Conservation (phyloP, 495 filamentous ascomycete genomes). For the Xylaria cubensis region DNA sequence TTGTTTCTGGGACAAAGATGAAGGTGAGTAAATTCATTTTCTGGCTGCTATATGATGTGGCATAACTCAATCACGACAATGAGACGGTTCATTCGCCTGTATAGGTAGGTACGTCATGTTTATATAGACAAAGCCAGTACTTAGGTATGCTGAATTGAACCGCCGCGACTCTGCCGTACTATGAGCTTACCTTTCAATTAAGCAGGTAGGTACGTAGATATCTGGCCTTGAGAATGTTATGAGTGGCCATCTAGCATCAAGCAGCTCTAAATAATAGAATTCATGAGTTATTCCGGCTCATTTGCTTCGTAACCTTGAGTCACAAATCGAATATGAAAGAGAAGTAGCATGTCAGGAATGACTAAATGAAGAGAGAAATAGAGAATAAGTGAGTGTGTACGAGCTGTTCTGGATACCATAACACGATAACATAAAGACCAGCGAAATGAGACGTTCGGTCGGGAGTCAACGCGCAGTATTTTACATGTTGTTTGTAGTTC, state of each 20-base stretch:
- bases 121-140: neutral
- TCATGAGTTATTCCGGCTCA: neutral
- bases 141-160: neutral
- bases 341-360: neutral
- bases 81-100: neutral
- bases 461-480: constrained; percentile 26
- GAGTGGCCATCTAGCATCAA: neutral
- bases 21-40: neutral
- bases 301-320: neutral
- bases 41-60: neutral
- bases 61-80: neutral
- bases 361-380: neutral
- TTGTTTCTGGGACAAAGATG: neutral
- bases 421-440: neutral
- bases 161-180: neutral
- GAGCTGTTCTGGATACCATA: neutral
- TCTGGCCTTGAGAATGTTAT: neutral
- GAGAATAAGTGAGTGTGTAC: neutral
- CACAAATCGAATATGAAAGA: neutral
- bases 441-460: neutral
- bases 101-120: neutral
- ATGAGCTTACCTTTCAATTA: neutral
- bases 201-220: neutral
- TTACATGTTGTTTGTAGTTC: constrained; percentile 19
- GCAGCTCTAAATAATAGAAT: neutral